Base-by-base conservation (phyloP, 2,329 filamentous ascomycete species). In the Exophiala xenobiotica region DNA sequence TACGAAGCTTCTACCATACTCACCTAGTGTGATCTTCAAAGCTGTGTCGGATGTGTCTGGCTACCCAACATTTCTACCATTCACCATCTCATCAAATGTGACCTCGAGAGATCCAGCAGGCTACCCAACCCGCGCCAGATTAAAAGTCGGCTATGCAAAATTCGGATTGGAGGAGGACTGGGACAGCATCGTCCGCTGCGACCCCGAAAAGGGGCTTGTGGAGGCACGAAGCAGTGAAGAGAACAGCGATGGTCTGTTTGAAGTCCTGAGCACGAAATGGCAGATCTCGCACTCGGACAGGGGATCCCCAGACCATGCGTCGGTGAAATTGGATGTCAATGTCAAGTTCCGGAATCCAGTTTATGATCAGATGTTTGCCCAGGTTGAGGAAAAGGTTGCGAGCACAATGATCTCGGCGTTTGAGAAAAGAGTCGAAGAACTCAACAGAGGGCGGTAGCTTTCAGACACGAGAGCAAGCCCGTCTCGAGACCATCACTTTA, bases 331-430 rank as follows among this genome's bases (percentile, higher is more conserved):
- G 61, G 76, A 78, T 50, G 85, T 99, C 61, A 80, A 85, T 57
- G 96, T 91, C 68, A 82, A 86, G 68, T 96, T 99, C 67, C 78
- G 82, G 61, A 97, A 91, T 70, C 89, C 91, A n/a, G 68, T 96
- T 50, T 95, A 96, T 72, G 85, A 84, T 35, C 83, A 87, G 16
- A 76, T 96, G 65, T 93, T 91, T 67, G 79, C 83, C 29, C 86
- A 88, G 26, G 85, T 93, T 19, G 89, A 90, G 59, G 86, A 89
- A 24, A 90, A 88, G 71, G 83, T 96, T 57, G 92, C 90, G 1
- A 84, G 83, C 3, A 78, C 87, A 58, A 96, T 99, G 90, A 87
- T 97, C 59, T 85, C 88, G 68, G 92, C 93, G 1, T 99, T 99
- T 74, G 91, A 96, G 74, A 81, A 82, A 70, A 79, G 88, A 64